Conservation (phyloP, 106 monocot species). For the Posidonia australis region DNA sequence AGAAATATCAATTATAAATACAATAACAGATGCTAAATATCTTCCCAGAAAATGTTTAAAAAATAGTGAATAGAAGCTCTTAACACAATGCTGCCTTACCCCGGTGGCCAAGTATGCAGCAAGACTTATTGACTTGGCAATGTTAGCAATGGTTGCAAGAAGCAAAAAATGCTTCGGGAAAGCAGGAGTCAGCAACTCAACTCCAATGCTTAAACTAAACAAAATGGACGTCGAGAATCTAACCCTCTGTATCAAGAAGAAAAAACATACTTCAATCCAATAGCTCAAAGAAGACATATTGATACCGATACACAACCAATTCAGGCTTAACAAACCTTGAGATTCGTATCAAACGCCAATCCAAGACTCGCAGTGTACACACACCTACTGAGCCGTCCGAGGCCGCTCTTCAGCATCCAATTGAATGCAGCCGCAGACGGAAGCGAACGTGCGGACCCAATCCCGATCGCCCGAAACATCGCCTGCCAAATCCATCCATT, state of each 20-base stretch:
- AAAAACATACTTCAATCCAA: slow-evolving; percentile 8
- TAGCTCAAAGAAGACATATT: not conserved
- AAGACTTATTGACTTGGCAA: slow-evolving; percentile 25
- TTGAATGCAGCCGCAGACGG: slow-evolving; percentile 28
- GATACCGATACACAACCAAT: too few species aligned
- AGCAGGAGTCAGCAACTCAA: slow-evolving; percentile 22
- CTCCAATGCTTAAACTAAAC: slow-evolving; percentile 20
- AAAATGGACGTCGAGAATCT: slow-evolving; percentile 22
- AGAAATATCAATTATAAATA: too few species aligned
- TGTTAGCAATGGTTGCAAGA: slow-evolving; percentile 22
- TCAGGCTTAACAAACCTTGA: too few species aligned
- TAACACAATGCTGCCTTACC: slow-evolving; percentile 7
- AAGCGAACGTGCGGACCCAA: slow-evolving; percentile 17
- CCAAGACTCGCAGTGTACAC: slow-evolving; percentile 27
- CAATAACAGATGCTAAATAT: too few species aligned
- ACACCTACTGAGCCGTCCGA: slow-evolving; percentile 25
- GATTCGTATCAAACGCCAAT: slow-evolving; percentile 12
- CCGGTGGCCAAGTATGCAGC: slow-evolving; percentile 25
- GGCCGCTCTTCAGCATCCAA: slow-evolving; percentile 25
- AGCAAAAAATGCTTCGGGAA: slow-evolving; percentile 24
- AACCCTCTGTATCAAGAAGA: slow-evolving; percentile 9
- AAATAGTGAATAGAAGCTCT: too few species aligned
- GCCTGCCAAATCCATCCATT: too few species aligned
- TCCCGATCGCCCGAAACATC: too few species aligned
- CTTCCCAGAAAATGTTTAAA: too few species aligned